phyloP scores from a whole-genome alignment of 2,329 filamentous ascomycete species.

The Verticillium nubilum region DNA sequence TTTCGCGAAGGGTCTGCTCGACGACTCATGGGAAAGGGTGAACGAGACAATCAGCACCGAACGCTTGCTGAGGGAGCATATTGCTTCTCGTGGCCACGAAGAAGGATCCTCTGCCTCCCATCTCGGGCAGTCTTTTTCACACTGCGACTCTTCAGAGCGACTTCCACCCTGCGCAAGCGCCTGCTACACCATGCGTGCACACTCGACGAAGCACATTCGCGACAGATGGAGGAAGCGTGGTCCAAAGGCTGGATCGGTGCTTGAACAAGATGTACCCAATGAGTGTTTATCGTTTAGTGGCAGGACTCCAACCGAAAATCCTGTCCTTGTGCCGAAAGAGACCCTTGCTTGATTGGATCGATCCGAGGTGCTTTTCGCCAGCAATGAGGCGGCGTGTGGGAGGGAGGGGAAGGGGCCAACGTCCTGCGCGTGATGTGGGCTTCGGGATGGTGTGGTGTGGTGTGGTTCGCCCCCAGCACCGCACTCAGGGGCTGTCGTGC shows the following conservation, averaged over 20 bases:
- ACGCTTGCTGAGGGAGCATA: background rate
- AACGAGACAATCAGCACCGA: background rate
- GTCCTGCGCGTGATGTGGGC: background rate
- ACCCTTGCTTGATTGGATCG: background rate
- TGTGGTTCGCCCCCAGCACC: background rate
- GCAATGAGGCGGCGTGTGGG: background rate
- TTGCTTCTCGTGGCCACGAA: background rate
- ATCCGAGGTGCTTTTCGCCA: background rate
- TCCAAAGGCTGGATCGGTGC: background rate
- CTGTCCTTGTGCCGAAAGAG: background rate
- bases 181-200: background rate
- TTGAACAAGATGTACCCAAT: background rate
- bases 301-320: background rate
- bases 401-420: background rate
- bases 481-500: background rate
- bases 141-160: background rate
- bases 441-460: background rate
- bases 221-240: background rate
- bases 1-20: background rate
- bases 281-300: background rate
- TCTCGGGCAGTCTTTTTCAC: background rate
- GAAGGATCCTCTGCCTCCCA: background rate
- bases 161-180: background rate
- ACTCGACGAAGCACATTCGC: background rate
- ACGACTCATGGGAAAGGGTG: background rate